Conservation (phyloP, 371 early-diverging fungal genomes). For the Dinochytrium kinnereticum region DNA sequence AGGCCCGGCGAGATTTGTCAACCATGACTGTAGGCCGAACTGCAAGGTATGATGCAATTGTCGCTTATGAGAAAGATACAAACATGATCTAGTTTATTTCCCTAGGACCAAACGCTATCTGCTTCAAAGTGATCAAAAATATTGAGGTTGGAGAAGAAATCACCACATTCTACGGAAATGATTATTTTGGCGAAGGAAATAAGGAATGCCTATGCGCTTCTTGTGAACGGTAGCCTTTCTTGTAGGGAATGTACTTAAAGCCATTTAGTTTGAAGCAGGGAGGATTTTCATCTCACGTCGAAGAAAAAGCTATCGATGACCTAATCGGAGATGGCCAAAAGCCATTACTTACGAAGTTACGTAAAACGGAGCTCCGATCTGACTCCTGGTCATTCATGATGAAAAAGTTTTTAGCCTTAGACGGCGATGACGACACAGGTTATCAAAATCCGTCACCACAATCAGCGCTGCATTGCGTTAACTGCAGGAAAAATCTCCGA, state of each 20-base stretch:
- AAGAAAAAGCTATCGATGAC: slow-evolving; percentile 3
- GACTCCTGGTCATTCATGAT: slow-evolving; percentile 24
- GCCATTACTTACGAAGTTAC: slow-evolving; percentile 38
- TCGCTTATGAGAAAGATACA: neutral
- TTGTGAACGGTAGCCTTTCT: slow-evolving; percentile 79
- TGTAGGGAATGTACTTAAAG: no score
- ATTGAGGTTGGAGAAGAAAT: slow-evolving; percentile 88
- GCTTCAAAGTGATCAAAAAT: slow-evolving; percentile 76
- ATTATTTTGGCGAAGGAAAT: slow-evolving; percentile 89
- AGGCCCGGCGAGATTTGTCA: slow-evolving; percentile 96
- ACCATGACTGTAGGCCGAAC: slow-evolving; percentile 94
- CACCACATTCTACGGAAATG: slow-evolving; percentile 80
- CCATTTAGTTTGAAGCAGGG: slow-evolving; percentile 37
- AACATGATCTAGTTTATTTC: slow-evolving; percentile 63
- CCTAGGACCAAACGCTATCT: slow-evolving; percentile 57
- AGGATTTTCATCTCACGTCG: slow-evolving; percentile 23
- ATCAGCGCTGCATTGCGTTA: slow-evolving; percentile 19
- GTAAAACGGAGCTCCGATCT: slow-evolving; percentile 37
- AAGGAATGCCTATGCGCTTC: slow-evolving; percentile 89
- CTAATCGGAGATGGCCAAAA: slow-evolving; percentile 36
- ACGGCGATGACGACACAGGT: slow-evolving; percentile 4
- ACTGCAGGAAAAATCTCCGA: slow-evolving; percentile 18
- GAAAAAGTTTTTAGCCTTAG: neutral
- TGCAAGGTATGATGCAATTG: slow-evolving; percentile 58
- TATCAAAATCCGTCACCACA: neutral